These are phyloP conservation scores for Aspergillus sp. DNA, from an alignment of 2,329 filamentous ascomycete genomes.

Conservation along the genomic window DNA sequence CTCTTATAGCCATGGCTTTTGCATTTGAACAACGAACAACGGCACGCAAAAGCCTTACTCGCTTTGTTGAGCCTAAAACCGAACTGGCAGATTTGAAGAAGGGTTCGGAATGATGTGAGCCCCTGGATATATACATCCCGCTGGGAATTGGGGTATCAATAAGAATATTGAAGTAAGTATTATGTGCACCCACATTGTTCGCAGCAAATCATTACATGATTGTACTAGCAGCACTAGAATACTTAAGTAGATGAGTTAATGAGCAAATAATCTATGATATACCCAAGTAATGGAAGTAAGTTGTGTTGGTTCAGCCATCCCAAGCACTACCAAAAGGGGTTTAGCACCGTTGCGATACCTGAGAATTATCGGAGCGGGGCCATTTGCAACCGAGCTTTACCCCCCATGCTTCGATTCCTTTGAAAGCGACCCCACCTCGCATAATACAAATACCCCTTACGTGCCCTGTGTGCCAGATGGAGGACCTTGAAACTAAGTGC, in stretches of 20 bases:
- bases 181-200: too few relatives aligned
- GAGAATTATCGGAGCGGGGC: background rate
- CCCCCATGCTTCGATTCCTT: background rate
- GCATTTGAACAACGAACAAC: slow-evolving; percentile 65
- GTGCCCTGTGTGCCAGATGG: slow-evolving; percentile 12
- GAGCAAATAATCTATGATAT: too few relatives aligned
- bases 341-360: slow-evolving; percentile 4
- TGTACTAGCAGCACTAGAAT: background rate
- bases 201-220: background rate
- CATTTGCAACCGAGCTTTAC: background rate
- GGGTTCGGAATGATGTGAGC: too few relatives aligned
- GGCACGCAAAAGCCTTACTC: slow-evolving; percentile 48
- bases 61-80: slow-evolving; percentile 50
- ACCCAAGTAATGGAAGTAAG: too few relatives aligned
- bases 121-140: too few relatives aligned
- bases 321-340: background rate
- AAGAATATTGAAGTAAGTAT: background rate
- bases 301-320: too few relatives aligned
- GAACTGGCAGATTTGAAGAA: slow-evolving; percentile 34
- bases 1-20: slow-evolving; percentile 64
- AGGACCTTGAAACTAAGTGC: slow-evolving; percentile 26
- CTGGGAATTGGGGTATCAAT: background rate
- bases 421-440: too few relatives aligned
- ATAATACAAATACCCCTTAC: background rate
- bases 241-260: background rate